Evolutionary conservation across 2,329 filamentous ascomycete genomes (phyloP), one percentile per base, ranked within the genome.

Genomic region (Dactylonectria estremocensis): DNA sequence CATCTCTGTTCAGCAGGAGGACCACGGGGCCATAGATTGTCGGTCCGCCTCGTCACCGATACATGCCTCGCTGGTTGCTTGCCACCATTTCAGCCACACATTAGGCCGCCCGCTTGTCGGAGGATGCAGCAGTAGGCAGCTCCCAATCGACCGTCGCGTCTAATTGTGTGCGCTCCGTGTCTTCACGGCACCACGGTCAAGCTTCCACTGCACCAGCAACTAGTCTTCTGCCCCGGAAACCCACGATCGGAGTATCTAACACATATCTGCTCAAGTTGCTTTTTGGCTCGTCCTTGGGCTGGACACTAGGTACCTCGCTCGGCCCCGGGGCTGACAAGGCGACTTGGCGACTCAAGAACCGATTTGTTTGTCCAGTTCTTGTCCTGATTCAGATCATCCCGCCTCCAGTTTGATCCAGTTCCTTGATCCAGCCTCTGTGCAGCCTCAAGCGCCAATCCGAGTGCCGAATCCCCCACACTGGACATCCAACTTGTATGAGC

Each of bases 41-140:
- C 63, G 49, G 64, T 64, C 48, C 35, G 48, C 55, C 64, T 48
- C 58, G 59, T 68, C 24, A 61, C 63, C 69, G 55, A 45, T 35
- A 61, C 64, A 69, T 67, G 61, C 57, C 35, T 58, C 57, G 58
- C 55, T 58, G 65, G 67, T 64, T 49, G 46, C 67, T 74, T 54
- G 73, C 73, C 73, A 75, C 73, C 50, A 55, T 72, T 52, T 66
- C 64, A 74, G 73, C 73, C 73, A 75, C 73, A 72, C 52, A 48
- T 54, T 16, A 20, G 43, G n/a, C n/a, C 37, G 49, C 18, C 33
- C 48, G 43, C 18, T 48, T 52, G 50, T 45, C 63, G 48, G 50
- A 61, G 31, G 48, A 59, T 45, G 50, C 55, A 55, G 45, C 4
- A n/a, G 13, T 49, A 33, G n/a, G n/a, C 60, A 18, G 37, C 22